These are phyloP conservation scores for Salvia miltiorrhiza DNA, from an alignment of 257 asterid genomes.

Conservation along the genomic window DNA sequence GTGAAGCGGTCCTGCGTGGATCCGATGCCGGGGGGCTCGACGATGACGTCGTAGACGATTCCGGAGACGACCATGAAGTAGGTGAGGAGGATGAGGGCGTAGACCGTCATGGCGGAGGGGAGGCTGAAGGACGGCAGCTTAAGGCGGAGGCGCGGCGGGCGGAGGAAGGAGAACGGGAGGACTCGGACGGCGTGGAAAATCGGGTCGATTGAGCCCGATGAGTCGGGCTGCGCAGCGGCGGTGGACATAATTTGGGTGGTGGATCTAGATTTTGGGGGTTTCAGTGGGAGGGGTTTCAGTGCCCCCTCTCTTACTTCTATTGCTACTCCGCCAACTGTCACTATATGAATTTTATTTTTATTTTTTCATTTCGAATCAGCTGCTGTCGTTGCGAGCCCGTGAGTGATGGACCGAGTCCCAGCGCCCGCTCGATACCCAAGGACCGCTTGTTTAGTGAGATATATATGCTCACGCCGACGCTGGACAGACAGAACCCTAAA, in stretches of 20 bases:
- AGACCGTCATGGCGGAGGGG: slow-evolving; percentile 95
- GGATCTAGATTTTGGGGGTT: slow-evolving; percentile 18
- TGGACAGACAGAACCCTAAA: no score
- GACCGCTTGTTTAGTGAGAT: no score
- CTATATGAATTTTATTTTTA: no score
- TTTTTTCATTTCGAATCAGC: no score
- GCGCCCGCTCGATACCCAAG: no score
- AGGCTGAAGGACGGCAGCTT: slow-evolving; percentile 77
- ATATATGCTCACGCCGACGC: no score
- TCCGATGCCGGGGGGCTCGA: slow-evolving; percentile 97
- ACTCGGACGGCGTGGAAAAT: slow-evolving; percentile 49
- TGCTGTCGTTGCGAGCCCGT: no score
- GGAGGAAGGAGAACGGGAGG: slow-evolving; percentile 75
- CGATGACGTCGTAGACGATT: slow-evolving; percentile 88
- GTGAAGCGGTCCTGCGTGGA: slow-evolving; percentile 80
- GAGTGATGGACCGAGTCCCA: no score
- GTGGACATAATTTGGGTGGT: slow-evolving; percentile 28
- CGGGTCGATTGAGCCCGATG: slow-evolving; percentile 56
- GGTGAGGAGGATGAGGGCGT: slow-evolving; percentile 74
- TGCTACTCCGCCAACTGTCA: background rate
- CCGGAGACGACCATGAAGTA: slow-evolving; percentile 98
- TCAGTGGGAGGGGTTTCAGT: background rate
- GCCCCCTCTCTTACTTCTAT: background rate
- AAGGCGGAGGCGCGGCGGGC: slow-evolving; percentile 90
- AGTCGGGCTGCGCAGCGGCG: slow-evolving; percentile 29